These are phyloP conservation scores for Podochytrium sp. DNA, from an alignment of 192 early-diverging fungal genomes.

Conservation along the genomic window DNA sequence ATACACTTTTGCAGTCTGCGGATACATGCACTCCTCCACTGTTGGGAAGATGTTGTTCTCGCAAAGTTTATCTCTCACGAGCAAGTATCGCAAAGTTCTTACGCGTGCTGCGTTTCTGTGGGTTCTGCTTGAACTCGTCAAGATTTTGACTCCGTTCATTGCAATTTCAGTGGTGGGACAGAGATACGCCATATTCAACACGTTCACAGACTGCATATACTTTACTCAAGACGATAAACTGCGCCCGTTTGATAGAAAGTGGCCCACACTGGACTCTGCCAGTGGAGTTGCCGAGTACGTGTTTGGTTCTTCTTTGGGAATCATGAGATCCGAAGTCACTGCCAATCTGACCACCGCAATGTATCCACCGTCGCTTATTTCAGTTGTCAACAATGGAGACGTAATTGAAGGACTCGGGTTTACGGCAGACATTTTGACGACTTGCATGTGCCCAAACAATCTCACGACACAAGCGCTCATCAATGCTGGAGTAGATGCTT, in stretches of 20 bases:
- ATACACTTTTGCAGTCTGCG: constrained; percentile 19
- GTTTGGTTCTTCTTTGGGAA: constrained; percentile 20
- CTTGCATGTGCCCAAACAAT: constrained; percentile 3
- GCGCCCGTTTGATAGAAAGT: not conserved
- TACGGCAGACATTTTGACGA: constrained; percentile 9
- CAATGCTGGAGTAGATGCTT: not conserved
- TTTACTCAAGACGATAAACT: constrained; percentile 8
- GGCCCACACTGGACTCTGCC: constrained; percentile 6
- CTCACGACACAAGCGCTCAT: not conserved
- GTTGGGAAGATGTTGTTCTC: not conserved
- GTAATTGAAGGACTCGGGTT: constrained; percentile 19
- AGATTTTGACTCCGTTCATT: constrained; percentile 23
- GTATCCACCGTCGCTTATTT: constrained; percentile 1
- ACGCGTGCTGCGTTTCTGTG: constrained; percentile 17
- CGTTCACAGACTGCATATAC: constrained; percentile 4
- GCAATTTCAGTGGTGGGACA: not conserved
- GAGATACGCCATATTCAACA: not conserved
- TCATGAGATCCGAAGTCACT: constrained; percentile 21
- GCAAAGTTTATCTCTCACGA: constrained; percentile 6
- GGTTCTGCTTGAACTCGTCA: constrained; percentile 15
- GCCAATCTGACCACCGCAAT: not conserved
- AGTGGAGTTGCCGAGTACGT: constrained; percentile 27
- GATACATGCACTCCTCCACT: constrained; percentile 14
- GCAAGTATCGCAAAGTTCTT: constrained; percentile 7
- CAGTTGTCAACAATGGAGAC: constrained; percentile 10